Evolutionary conservation across 805 yeast genomes (phyloP).

Genomic region (Metschnikowia arizonensis): DNA sequence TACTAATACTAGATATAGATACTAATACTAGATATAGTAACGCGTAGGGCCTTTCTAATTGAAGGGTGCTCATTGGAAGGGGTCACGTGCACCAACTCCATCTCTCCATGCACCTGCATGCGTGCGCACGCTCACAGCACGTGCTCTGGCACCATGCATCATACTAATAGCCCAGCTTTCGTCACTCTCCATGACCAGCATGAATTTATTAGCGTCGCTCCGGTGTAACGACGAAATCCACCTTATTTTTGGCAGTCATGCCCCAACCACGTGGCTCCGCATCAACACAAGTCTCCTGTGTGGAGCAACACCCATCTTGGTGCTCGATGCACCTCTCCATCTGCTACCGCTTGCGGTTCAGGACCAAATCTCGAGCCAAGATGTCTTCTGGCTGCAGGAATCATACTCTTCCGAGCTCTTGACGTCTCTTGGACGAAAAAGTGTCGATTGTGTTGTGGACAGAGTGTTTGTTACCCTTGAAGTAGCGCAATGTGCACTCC

Average conservation of each 20-base stretch:
- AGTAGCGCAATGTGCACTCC: conserved; percentile 24
- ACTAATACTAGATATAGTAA: too few relatives aligned
- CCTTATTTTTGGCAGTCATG: conserved; percentile 49
- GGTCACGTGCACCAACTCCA: not conserved
- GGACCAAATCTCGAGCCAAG: conserved; percentile 22
- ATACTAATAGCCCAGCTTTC: conserved; percentile 5
- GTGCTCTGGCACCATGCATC: conserved; percentile 8
- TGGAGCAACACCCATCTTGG: conserved; percentile 52
- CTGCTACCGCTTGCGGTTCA: conserved; percentile 24
- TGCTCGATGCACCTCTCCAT: conserved; percentile 34
- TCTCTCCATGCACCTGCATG: conserved; percentile 3
- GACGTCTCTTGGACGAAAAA: conserved; percentile 53
- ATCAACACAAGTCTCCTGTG: conserved; percentile 44
- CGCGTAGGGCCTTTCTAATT: not conserved
- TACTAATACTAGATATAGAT: too few relatives aligned
- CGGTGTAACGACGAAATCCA: conserved; percentile 50
- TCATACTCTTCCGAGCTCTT: conserved; percentile 44
- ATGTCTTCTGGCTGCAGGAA: conserved; percentile 19
- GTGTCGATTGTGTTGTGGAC: conserved; percentile 66
- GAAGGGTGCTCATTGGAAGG: not conserved
- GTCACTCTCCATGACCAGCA: not conserved
- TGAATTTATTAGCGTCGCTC: conserved; percentile 16
- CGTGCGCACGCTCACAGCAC: conserved; percentile 3
- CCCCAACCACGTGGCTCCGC: conserved; percentile 45
- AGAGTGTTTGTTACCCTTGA: conserved; percentile 63